These are phyloP conservation scores for Scalesia atractyloides DNA, from an alignment of 129 eudicot genomes.

Conservation along the genomic window DNA sequence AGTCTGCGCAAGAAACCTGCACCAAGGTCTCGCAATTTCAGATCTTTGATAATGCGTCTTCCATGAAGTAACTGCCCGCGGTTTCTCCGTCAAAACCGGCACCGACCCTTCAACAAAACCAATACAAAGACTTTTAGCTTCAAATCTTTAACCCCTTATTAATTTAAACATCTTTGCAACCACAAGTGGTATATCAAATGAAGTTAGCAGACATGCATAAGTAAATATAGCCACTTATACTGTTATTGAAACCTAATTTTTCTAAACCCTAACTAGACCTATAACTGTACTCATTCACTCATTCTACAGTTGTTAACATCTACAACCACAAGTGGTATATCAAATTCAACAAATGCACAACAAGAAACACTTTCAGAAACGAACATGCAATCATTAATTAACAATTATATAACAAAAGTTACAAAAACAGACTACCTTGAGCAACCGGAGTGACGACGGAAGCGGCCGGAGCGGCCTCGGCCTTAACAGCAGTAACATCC, in stretches of 20 bases:
- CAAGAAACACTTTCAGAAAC: background rate
- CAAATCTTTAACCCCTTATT: background rate
- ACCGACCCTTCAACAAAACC: slow-evolving; percentile 39
- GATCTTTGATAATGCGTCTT: slow-evolving; percentile 45
- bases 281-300: slow-evolving; percentile 6
- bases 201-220: background rate
- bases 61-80: slow-evolving; percentile 50
- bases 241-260: background rate
- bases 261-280: slow-evolving; percentile 19
- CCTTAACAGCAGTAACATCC: slow-evolving; percentile 33
- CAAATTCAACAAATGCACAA: slow-evolving; percentile 12
- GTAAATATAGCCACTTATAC: background rate
- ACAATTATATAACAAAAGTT: background rate
- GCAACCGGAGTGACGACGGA: slow-evolving; percentile 55
- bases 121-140: slow-evolving; percentile 12
- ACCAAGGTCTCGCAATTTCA: slow-evolving; percentile 66
- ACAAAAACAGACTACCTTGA: slow-evolving; percentile 37
- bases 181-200: no score
- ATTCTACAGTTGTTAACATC: background rate
- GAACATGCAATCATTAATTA: background rate
- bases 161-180: background rate
- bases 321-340: background rate
- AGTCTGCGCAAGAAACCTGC: slow-evolving; percentile 65
- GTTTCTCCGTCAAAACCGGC: slow-evolving; percentile 51
- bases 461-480: slow-evolving; percentile 47